phyloP scores from a whole-genome alignment of 306 rosid genomes.

The Cucumis cinereus region DNA sequence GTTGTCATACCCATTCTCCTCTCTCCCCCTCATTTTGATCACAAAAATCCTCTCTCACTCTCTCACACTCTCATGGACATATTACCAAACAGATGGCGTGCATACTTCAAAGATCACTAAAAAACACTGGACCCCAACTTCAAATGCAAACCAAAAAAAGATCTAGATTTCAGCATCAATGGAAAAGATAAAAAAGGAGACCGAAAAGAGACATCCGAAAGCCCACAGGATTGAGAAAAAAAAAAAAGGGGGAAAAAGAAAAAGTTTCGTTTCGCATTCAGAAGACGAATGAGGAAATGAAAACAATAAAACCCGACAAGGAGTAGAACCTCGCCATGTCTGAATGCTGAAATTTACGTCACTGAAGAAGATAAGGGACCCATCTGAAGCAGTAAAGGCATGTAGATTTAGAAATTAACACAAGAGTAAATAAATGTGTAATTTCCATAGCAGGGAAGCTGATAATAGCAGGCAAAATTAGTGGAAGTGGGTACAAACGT shows the following conservation, averaged over 20 bases:
- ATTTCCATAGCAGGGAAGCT: not conserved
- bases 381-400: slow-evolving; percentile 1
- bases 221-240: slow-evolving; percentile 1
- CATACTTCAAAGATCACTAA: not conserved
- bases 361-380: slow-evolving; percentile 7
- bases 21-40: slow-evolving; percentile 59
- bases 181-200: not conserved
- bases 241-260: no score
- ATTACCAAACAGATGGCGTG: not conserved
- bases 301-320: slow-evolving; percentile 3
- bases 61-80: not conserved
- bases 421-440: not conserved
- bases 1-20: slow-evolving; percentile 59
- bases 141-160: not conserved
- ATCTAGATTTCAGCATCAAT: not conserved
- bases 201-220: not conserved
- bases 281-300: not conserved
- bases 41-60: not conserved
- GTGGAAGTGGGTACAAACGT: not conserved
- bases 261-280: not conserved
- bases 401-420: not conserved
- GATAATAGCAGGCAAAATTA: not conserved
- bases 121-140: not conserved
- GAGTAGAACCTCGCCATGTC: slow-evolving; percentile 7
- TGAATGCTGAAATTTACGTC: slow-evolving; percentile 1